Conservation (phyloP, 495 filamentous ascomycete genomes). For the Aspergillus cristatus region DNA sequence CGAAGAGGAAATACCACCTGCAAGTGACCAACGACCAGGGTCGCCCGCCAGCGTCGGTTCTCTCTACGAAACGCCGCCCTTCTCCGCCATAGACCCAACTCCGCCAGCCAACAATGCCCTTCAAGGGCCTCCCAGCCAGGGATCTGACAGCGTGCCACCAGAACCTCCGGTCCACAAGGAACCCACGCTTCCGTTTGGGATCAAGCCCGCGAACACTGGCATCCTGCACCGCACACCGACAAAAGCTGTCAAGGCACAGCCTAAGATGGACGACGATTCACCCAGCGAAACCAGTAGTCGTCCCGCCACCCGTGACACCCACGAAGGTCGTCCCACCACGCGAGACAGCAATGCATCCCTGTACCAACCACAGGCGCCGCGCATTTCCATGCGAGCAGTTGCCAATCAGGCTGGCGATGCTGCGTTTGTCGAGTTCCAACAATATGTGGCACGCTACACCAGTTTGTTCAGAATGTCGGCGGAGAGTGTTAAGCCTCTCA, state of each 20-base stretch:
- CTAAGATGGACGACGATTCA: too few species aligned
- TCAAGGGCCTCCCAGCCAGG: slow-evolving; percentile 9
- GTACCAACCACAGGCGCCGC: slow-evolving; percentile 26
- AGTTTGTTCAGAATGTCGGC: slow-evolving; percentile 62
- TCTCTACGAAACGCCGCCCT: slow-evolving; percentile 22
- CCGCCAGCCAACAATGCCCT: slow-evolving; percentile 19
- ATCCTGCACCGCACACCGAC: slow-evolving; percentile 13
- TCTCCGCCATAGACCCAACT: slow-evolving; percentile 14
- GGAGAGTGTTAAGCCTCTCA: slow-evolving; percentile 56
- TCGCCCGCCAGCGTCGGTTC: slow-evolving; percentile 17
- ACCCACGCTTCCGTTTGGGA: too few species aligned
- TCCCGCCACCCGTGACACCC: slow-evolving; percentile 3
- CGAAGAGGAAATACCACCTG: too few species aligned
- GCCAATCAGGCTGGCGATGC: slow-evolving; percentile 46
- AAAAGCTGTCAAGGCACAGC: slow-evolving; percentile 5
- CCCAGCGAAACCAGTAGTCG: background rate
- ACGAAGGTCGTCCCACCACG: slow-evolving; percentile 14
- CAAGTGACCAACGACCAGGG: slow-evolving; percentile 4
- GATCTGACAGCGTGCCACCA: background rate
- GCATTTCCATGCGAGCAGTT: slow-evolving; percentile 29
- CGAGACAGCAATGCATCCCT: slow-evolving; percentile 14
- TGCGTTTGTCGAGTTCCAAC: slow-evolving; percentile 57
- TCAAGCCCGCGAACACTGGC: slow-evolving; percentile 8
- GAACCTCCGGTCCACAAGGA: too few species aligned
- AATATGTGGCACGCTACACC: slow-evolving; percentile 55